These are phyloP conservation scores for Camptophora hylomeconis DNA, from an alignment of 2,329 filamentous ascomycete species.

Conservation along the genomic window DNA sequence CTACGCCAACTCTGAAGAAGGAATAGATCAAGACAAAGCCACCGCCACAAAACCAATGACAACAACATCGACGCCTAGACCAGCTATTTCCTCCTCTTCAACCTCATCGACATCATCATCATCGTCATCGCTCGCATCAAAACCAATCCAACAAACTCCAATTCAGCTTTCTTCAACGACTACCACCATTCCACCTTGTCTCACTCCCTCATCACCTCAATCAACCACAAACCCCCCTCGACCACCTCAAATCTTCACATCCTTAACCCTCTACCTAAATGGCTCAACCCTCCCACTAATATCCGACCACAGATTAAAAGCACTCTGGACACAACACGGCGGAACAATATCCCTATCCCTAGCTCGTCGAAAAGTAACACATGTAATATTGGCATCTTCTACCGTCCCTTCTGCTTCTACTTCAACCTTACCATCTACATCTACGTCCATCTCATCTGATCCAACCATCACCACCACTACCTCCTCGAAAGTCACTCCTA, in stretches of 20 bases:
- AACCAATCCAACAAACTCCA: no score
- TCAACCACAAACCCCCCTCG: no score
- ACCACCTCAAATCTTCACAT: conserved; percentile 47
- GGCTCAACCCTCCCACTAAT: conserved; percentile 70
- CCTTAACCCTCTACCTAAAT: conserved; percentile 71
- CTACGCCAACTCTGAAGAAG: neutral
- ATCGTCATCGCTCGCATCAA: no score
- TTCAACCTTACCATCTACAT: no score
- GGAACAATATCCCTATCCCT: conserved; percentile 58
- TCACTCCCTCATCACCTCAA: no score
- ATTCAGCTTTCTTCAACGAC: no score
- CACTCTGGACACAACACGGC: conserved; percentile 61
- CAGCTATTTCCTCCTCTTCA: no score
- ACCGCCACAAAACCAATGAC: neutral
- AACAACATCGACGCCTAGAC: conserved; percentile 2
- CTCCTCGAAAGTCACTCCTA: no score
- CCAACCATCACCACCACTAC: no score
- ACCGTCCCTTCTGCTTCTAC: no score
- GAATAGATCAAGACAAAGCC: neutral
- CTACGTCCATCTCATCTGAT: conserved; percentile 36
- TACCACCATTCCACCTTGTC: no score
- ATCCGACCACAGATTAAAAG: conserved; percentile 77
- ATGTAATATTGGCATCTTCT: conserved; percentile 66
- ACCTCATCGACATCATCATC: no score
- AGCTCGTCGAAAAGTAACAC: conserved; percentile 62